phyloP scores from a whole-genome alignment of 371 early-diverging fungal species.

The Actinomortierella ambigua region DNA sequence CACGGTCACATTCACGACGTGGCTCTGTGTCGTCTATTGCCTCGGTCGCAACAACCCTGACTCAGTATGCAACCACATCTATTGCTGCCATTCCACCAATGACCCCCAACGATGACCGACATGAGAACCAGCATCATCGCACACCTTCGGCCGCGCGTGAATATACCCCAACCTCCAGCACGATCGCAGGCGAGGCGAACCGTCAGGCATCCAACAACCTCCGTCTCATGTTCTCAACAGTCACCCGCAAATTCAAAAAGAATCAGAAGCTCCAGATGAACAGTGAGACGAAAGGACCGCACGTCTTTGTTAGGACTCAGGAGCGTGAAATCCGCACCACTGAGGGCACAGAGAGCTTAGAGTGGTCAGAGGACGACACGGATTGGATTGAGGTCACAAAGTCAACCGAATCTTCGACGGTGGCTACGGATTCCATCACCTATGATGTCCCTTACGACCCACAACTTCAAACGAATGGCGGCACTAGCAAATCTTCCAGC shows the following conservation, averaged over 20 bases:
- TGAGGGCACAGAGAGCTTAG: slow-evolving; percentile 23
- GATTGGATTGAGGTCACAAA: slow-evolving; percentile 46
- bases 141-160: slow-evolving; percentile 8
- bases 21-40: slow-evolving; percentile 46
- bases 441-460: slow-evolving; percentile 27
- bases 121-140: too few species aligned
- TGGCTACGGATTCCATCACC: slow-evolving; percentile 23
- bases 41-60: slow-evolving; percentile 34
- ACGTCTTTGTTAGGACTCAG: slow-evolving; percentile 29
- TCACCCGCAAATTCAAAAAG: slow-evolving; percentile 54
- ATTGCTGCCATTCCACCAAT: slow-evolving; percentile 24
- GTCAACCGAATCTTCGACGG: slow-evolving; percentile 34
- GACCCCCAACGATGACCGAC: background rate
- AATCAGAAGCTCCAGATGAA: slow-evolving; percentile 41
- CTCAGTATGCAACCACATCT: slow-evolving; percentile 40
- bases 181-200: slow-evolving; percentile 18
- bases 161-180: slow-evolving; percentile 3
- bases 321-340: slow-evolving; percentile 38
- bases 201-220: slow-evolving; percentile 44
- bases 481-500: too few species aligned
- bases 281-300: slow-evolving; percentile 17
- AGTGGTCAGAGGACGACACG: slow-evolving; percentile 43
- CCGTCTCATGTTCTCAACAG: slow-evolving; percentile 56
- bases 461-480: too few species aligned
- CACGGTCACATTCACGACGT: slow-evolving; percentile 29